Percentiles rank a stretch among this genome's conserved stretches.
Evolutionary conservation across 164 flowering plant genomes (phyloP).

Genomic region (Taxillus chinensis): DNA sequence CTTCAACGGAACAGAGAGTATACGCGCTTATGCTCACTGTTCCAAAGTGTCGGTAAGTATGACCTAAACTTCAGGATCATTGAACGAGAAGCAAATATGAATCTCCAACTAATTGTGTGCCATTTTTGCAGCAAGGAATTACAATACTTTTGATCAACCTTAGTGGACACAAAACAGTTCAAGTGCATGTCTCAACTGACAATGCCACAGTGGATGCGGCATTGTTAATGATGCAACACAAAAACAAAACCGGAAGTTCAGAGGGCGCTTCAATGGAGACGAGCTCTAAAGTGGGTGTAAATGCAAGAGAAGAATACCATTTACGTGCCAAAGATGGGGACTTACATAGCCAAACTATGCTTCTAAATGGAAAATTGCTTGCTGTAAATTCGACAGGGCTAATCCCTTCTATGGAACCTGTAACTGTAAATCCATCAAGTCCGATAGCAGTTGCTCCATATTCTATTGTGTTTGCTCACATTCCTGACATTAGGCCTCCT

Average conservation of each 20-base stretch:
- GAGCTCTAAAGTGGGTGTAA: not conserved
- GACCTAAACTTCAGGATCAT: not conserved
- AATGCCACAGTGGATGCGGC: slow-evolving; percentile 1
- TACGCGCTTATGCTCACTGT: slow-evolving; percentile 50
- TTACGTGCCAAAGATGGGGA: slow-evolving; percentile 32
- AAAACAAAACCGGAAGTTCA: slow-evolving; percentile 1
- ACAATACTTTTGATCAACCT: slow-evolving; percentile 40
- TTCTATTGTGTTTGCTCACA: slow-evolving; percentile 24
- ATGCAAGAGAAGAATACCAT: slow-evolving; percentile 37
- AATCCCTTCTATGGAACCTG: slow-evolving; percentile 18
- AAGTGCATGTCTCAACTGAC: slow-evolving; percentile 5
- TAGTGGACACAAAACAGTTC: slow-evolving; percentile 15
- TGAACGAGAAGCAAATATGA: not conserved
- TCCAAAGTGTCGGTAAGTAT: slow-evolving; percentile 28
- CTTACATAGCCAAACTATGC: slow-evolving; percentile 28
- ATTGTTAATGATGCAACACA: not conserved
- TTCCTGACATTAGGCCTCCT: slow-evolving; percentile 7
- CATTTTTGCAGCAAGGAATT: slow-evolving; percentile 33
- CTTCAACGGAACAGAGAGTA: slow-evolving; percentile 18
- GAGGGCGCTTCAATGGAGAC: not conserved
- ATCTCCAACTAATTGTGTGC: no score
- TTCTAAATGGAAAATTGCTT: slow-evolving; percentile 33
- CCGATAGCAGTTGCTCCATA: slow-evolving; percentile 16
- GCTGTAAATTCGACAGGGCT: slow-evolving; percentile 7
- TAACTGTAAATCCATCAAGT: slow-evolving; percentile 2